These are phyloP conservation scores for Pythium myriotylum DNA, from an alignment of 352 stramenopile species.

Conservation along the genomic window DNA sequence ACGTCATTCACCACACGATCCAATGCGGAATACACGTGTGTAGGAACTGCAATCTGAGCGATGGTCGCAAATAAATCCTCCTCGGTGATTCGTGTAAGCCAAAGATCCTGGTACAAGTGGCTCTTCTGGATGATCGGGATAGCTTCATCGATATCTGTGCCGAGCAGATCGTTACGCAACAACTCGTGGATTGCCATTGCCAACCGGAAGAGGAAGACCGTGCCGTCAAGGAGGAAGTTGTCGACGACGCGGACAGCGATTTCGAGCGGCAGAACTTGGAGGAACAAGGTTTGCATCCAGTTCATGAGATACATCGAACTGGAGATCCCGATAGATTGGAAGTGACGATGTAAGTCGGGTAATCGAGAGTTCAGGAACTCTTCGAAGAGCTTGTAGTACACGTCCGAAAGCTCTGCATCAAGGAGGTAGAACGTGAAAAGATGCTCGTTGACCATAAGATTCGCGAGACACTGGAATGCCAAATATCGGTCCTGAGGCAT, in stretches of 20 bases:
- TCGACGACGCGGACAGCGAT: slow-evolving; percentile 76
- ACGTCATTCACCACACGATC: slow-evolving; percentile 83
- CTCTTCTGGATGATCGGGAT: slow-evolving; percentile 78
- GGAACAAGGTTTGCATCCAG: slow-evolving; percentile 87
- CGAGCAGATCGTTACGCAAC: slow-evolving; percentile 50
- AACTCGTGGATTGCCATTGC: slow-evolving; percentile 84
- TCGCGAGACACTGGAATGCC: slow-evolving; percentile 85
- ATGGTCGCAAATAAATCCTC: slow-evolving; percentile 75
- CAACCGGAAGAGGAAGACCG: slow-evolving; percentile 80
- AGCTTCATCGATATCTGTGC: slow-evolving; percentile 70
- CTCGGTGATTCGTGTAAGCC: slow-evolving; percentile 59
- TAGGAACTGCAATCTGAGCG: slow-evolving; percentile 59
- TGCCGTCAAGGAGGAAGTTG: slow-evolving; percentile 87
- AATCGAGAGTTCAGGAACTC: slow-evolving; percentile 54
- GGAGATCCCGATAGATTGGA: slow-evolving; percentile 58
- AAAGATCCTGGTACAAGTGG: slow-evolving; percentile 61
- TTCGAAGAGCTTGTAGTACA: slow-evolving; percentile 87
- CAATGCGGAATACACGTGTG: slow-evolving; percentile 66
- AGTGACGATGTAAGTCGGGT: slow-evolving; percentile 57
- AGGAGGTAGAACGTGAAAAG: slow-evolving; percentile 89
- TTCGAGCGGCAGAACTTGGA: slow-evolving; percentile 82
- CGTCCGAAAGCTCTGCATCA: slow-evolving; percentile 70
- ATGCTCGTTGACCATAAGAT: slow-evolving; percentile 88
- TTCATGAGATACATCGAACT: slow-evolving; percentile 89
- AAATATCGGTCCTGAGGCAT: slow-evolving; percentile 83